Base-by-base conservation (phyloP, 805 yeast genomes). In the Yamadazyma endophytica region DNA sequence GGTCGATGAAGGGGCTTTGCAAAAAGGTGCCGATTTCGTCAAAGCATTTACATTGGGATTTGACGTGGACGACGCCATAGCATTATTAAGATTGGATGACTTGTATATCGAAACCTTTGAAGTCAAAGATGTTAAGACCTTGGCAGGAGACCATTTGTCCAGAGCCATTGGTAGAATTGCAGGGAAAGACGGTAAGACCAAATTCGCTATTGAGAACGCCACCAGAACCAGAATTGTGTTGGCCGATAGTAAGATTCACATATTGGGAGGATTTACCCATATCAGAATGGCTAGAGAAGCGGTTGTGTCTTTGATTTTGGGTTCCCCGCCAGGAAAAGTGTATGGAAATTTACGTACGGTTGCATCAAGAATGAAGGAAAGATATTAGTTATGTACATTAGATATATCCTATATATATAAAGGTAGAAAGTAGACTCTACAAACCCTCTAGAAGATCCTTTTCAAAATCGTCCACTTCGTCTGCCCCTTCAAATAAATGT, bases 111-210 rank as follows among this genome's bases (percentile, higher is more conserved):
- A 92, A 62, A 87, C 97, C 4, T 92, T 92, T 54, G 99, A 92
- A 57, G 74, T 92, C 49, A 92, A 92, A 58, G 99, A 92, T 61
- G 97, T 92, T 36, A 94, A 92, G 63, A 90, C 97, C 4, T 68
- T 92, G 46, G 79, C 78, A 17, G 98, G 97, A 17, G 98, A 92
- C 63, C 98, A 92, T 75, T 70, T 92, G 56, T 83, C 96, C 31
- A 82, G 99, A 73, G 98, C 99, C 6, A 92, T 92, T 56, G 99
- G 98, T 52, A 87, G 99, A 73, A 92, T 92, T 61, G 98, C 99
- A 9, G 99, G 99, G 60, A 94, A 92, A 56, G 99, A 92, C 56
- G 99, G 99, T 54, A 90, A 89, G 63, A 92, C 97, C 40, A 92
- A 90, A 66, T 92, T 90, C 59, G 97, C 98, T 19, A 92, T 92